Evolutionary conservation across 1,284 basidiomycete genomes (phyloP).

Genomic region (Pholiota adiposa): DNA sequence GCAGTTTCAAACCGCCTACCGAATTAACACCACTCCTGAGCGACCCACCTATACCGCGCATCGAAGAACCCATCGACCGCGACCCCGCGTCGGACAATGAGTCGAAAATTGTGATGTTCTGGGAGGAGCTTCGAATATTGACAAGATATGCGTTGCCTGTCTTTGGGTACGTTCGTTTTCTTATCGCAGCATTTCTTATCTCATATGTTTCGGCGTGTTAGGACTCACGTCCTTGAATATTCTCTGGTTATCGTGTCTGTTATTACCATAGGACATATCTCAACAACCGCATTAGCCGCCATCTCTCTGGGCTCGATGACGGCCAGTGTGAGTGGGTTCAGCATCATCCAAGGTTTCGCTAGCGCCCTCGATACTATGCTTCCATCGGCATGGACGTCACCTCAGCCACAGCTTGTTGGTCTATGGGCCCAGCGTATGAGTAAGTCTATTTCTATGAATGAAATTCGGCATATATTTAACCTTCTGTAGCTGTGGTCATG

Average conservation of each 20-base stretch:
- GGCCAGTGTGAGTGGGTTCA: constrained; percentile 62
- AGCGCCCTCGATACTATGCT: constrained; percentile 90
- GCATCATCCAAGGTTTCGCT: constrained; percentile 85
- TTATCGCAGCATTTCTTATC: neutral
- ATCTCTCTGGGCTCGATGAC: constrained; percentile 90
- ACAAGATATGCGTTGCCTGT: constrained; percentile 70
- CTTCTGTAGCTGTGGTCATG: constrained; percentile 65
- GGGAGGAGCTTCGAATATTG: constrained; percentile 66
- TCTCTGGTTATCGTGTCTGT: constrained; percentile 77
- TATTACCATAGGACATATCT: constrained; percentile 85
- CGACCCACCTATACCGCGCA: constrained; percentile 49
- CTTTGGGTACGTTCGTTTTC: constrained; percentile 51
- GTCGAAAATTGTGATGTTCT: constrained; percentile 42
- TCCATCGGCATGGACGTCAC: constrained; percentile 89
- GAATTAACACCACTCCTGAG: constrained; percentile 58
- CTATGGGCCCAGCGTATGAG: constrained; percentile 91
- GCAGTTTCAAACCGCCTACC: constrained; percentile 27
- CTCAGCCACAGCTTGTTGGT: constrained; percentile 83
- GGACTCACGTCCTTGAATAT: constrained; percentile 80
- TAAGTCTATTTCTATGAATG: constrained; percentile 37
- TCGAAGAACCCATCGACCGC: constrained; percentile 43
- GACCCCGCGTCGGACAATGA: constrained; percentile 32
- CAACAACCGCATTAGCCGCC: constrained; percentile 82
- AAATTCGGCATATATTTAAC: neutral
- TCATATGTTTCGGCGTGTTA: constrained; percentile 29